phyloP scores from a whole-genome alignment of 805 yeast genomes.

The Zygosaccharomyces bailii region DNA sequence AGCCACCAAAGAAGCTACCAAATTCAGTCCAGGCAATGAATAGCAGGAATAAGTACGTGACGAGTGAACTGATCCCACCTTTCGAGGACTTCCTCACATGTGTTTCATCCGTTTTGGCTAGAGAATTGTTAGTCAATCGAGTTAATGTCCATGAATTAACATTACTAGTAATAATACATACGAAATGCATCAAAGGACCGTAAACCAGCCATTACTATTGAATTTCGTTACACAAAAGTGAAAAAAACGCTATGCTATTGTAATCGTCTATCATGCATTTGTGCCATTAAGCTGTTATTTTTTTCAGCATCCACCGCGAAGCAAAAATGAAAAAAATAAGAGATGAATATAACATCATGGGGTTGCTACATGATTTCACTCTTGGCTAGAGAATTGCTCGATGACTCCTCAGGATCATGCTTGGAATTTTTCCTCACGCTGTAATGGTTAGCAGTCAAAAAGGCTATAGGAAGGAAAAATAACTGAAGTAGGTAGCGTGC shows the following conservation, averaged over 20 bases:
- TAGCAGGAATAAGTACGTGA: conserved; percentile 58
- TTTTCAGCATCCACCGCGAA: not conserved
- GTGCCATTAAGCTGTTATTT: not conserved
- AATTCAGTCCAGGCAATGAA: conserved; percentile 79
- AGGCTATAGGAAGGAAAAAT: conserved; percentile 13
- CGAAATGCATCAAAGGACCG: conserved; percentile 71
- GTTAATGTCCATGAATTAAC: too few relatives aligned
- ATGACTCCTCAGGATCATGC: conserved; percentile 5
- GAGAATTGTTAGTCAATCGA: conserved; percentile 1
- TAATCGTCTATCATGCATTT: not conserved
- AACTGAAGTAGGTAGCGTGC: conserved; percentile 19
- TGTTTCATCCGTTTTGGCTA: conserved; percentile 64
- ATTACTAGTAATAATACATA: too few relatives aligned
- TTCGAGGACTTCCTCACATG: conserved; percentile 71
- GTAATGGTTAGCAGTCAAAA: conserved; percentile 18
- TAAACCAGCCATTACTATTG: conserved; percentile 36
- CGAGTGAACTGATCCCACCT: conserved; percentile 70
- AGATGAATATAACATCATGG: not conserved
- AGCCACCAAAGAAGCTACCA: conserved; percentile 82
- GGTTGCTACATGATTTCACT: conserved; percentile 1
- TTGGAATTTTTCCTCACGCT: conserved; percentile 6
- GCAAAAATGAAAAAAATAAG: not conserved
- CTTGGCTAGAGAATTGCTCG: not conserved
- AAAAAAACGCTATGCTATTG: too few relatives aligned
- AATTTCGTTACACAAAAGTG: not conserved